Conservation (phyloP, 2,329 filamentous ascomycete genomes). For the Zasmidium angulare region DNA sequence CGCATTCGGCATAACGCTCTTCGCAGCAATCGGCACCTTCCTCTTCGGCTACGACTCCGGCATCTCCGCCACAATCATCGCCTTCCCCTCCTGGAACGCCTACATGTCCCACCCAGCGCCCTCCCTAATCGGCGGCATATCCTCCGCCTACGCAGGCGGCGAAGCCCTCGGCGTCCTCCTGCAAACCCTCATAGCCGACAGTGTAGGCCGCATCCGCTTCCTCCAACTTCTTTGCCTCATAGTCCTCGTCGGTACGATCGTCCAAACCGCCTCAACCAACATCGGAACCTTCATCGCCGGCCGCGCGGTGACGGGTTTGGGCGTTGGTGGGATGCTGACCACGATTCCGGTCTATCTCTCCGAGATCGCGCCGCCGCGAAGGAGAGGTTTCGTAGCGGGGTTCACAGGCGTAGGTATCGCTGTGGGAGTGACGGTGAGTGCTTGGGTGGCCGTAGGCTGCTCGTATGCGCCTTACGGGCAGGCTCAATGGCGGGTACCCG, state of each 20-base stretch:
- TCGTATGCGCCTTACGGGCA: conserved; percentile 40
- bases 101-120: conserved; percentile 57
- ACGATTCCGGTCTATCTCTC: conserved; percentile 56
- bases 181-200: conserved; percentile 55
- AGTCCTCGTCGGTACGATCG: conserved; percentile 52
- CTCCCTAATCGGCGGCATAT: conserved; percentile 55
- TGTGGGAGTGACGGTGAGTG: conserved; percentile 55
- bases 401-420: conserved; percentile 50
- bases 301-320: conserved; percentile 22
- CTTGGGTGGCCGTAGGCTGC: conserved; percentile 42
- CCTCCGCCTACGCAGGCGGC: conserved; percentile 56
- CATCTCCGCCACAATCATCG: conserved; percentile 61
- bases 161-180: conserved; percentile 52
- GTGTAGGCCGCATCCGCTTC: conserved; percentile 33
- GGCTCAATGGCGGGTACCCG: conserved; percentile 22
- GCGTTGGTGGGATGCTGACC: conserved; percentile 26
- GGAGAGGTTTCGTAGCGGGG: conserved; percentile 52
- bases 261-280: conserved; percentile 55
- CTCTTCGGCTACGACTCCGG: conserved; percentile 58
- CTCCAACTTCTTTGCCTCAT: conserved; percentile 48
- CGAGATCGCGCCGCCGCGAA: conserved; percentile 47
- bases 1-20: not conserved
- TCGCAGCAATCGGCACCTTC: conserved; percentile 12
- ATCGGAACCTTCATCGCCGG: conserved; percentile 25
- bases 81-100: conserved; percentile 58